A percentile compares a stretch with the other conserved stretches of the same genome.
Conservation (phyloP, 805 yeast genomes). For the Cyberlindnera lachancei region DNA sequence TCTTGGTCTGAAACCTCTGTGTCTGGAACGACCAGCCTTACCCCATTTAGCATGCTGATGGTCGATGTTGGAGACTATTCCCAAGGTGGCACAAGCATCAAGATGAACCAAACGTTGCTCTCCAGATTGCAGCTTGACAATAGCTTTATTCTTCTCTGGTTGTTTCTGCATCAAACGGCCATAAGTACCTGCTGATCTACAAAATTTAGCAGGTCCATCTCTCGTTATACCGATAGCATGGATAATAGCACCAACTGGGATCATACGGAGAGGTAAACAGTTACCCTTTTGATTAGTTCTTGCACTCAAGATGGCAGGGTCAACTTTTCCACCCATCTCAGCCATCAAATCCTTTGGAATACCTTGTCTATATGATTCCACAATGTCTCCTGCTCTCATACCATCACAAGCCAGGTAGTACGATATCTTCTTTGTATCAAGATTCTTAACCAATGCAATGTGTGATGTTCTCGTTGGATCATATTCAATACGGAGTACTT, state of each 20-base stretch:
- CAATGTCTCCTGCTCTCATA: slow-evolving; percentile 82
- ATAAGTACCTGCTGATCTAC: slow-evolving; percentile 91
- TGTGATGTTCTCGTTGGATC: slow-evolving; percentile 95
- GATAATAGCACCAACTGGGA: slow-evolving; percentile 89
- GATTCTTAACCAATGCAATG: slow-evolving; percentile 74
- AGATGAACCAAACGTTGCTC: slow-evolving; percentile 86
- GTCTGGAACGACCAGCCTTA: slow-evolving; percentile 93
- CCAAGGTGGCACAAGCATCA: slow-evolving; percentile 89
- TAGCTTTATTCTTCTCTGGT: slow-evolving; percentile 62
- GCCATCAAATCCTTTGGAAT: slow-evolving; percentile 65
- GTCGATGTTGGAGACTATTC: slow-evolving; percentile 86
- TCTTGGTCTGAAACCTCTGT: slow-evolving; percentile 87
- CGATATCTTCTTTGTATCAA: slow-evolving; percentile 51
- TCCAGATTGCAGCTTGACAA: slow-evolving; percentile 80
- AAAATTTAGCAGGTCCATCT: slow-evolving; percentile 77
- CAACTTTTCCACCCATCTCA: slow-evolving; percentile 87
- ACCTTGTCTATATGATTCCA: slow-evolving; percentile 86
- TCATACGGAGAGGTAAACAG: slow-evolving; percentile 85
- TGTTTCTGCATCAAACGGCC: slow-evolving; percentile 80
- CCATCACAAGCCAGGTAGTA: slow-evolving; percentile 92
- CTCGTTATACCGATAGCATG: slow-evolving; percentile 79
- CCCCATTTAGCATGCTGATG: slow-evolving; percentile 87
- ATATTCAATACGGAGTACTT: slow-evolving; percentile 83
- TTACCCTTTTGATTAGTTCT: slow-evolving; percentile 89
- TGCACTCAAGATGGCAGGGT: slow-evolving; percentile 83